Conservation (phyloP, 2,329 filamentous ascomycete species). For the Nemania serpens region DNA sequence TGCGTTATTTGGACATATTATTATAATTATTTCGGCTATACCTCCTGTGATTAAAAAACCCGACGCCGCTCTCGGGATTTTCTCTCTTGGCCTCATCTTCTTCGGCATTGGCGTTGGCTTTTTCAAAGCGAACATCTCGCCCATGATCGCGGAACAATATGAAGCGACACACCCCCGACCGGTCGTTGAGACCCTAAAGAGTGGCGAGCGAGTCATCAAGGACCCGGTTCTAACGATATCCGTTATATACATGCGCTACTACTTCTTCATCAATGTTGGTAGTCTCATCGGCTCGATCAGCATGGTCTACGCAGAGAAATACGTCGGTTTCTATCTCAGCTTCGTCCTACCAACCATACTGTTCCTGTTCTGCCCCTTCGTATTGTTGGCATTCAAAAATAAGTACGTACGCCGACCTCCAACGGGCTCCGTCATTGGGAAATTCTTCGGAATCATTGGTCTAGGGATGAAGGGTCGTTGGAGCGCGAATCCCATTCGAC, state of each 20-base stretch:
- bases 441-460: conserved; percentile 64
- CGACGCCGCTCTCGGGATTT: conserved; percentile 59
- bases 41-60: conserved; percentile 59
- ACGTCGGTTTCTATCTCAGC: conserved; percentile 67
- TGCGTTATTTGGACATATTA: conserved; percentile 62
- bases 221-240: conserved; percentile 70
- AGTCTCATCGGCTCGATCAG: conserved; percentile 56
- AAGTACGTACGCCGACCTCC: conserved; percentile 57
- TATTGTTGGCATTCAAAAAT: conserved; percentile 54
- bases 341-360: conserved; percentile 55
- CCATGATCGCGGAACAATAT: conserved; percentile 69
- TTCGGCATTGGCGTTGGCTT: conserved; percentile 69
- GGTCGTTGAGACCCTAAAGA: conserved; percentile 56
- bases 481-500: conserved; percentile 62
- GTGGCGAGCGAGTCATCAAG: conserved; percentile 65
- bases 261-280: conserved; percentile 78
- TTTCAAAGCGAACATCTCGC: conserved; percentile 68
- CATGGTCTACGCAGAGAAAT: conserved; percentile 58
- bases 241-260: conserved; percentile 74
- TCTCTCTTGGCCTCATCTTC: conserved; percentile 61
- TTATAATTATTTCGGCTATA: conserved; percentile 63
- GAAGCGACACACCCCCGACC: conserved; percentile 57
- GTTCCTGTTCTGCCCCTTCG: conserved; percentile 63
- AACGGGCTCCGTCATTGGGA: conserved; percentile 68
- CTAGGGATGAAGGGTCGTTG: conserved; percentile 67